Conservation (phyloP, 306 rosid genomes). For the Glycine soja region DNA sequence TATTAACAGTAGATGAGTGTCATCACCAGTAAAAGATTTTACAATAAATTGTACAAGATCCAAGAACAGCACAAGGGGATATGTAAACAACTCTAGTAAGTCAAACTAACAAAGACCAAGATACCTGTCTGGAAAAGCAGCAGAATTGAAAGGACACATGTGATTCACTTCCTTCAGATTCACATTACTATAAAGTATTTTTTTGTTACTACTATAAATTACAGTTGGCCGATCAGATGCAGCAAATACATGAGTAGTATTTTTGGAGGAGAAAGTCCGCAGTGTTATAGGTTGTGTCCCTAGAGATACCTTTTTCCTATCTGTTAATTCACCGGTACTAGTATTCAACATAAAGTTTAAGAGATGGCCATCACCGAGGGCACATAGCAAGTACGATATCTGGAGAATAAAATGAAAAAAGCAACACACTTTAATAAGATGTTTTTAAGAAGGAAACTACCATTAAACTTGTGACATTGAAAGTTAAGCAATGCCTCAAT, state of each 20-base stretch:
- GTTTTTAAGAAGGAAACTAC: background rate
- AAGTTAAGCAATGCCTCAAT: conserved; percentile 7
- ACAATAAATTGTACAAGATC: conserved; percentile 36
- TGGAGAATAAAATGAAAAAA: conserved; percentile 50
- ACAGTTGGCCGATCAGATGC: conserved; percentile 99
- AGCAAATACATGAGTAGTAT: conserved; percentile 92
- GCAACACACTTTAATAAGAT: background rate
- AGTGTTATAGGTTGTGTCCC: conserved; percentile 98
- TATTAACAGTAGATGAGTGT: conserved; percentile 35
- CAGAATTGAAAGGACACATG: conserved; percentile 99
- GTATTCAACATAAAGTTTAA: conserved; percentile 85
- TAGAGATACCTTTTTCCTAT: conserved; percentile 96
- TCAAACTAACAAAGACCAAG: conserved; percentile 14
- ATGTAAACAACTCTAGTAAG: conserved; percentile 25
- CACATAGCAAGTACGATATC: conserved; percentile 93
- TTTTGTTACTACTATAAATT: conserved; percentile 97
- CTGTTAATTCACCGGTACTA: conserved; percentile 81
- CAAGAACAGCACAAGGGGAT: conserved; percentile 19
- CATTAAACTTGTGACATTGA: conserved; percentile 5
- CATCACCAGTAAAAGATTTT: background rate
- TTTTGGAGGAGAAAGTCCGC: conserved; percentile 95
- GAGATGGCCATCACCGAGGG: conserved; percentile 98
- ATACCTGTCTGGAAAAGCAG: conserved; percentile 99
- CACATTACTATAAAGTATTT: conserved; percentile 90
- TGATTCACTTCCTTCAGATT: conserved; percentile 98